Evolutionary conservation across 1,284 basidiomycete species (phyloP).

Genomic region (Chalciporus sp.): DNA sequence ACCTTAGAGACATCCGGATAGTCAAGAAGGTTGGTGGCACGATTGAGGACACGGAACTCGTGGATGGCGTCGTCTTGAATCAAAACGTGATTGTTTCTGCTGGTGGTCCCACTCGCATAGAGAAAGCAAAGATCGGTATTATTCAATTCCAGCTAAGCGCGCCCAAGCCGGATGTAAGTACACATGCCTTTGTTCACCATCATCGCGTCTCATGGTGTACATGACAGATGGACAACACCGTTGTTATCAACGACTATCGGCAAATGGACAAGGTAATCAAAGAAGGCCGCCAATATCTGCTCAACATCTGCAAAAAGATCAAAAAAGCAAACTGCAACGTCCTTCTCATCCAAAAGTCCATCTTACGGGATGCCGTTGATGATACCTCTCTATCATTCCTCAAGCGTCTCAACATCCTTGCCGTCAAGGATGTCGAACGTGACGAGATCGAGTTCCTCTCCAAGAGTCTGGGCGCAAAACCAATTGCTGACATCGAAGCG

Average conservation of each 20-base stretch:
- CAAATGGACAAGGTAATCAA: constrained; percentile 99
- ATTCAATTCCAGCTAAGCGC: constrained; percentile 99
- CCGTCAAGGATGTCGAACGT: constrained; percentile 97
- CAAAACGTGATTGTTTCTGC: constrained; percentile 92
- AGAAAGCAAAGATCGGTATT: constrained; percentile 98
- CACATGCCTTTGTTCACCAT: not conserved
- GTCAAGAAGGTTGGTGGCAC: constrained; percentile 99
- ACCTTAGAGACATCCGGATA: constrained; percentile 93
- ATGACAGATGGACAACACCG: constrained; percentile 97
- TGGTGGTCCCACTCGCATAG: constrained; percentile 93
- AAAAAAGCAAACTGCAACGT: constrained; percentile 99
- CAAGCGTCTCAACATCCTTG: constrained; percentile 96
- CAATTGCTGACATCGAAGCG: constrained; percentile 95
- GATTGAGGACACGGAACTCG: constrained; percentile 97
- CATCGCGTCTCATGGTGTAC: not conserved
- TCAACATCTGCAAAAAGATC: constrained; percentile 99
- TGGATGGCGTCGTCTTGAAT: constrained; percentile 95
- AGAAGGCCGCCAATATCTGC: constrained; percentile 96
- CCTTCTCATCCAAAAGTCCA: constrained; percentile 98
- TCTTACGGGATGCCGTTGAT: constrained; percentile 97
- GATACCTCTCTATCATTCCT: constrained; percentile 99
- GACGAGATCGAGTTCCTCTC: constrained; percentile 99
- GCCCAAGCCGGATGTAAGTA: constrained; percentile 93
- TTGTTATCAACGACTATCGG: constrained; percentile 98
- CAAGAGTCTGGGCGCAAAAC: constrained; percentile 94